A percentile compares a stretch with the other conserved stretches of the same genome.
Conservation (phyloP, 805 yeast species). For the Yueomyces sinensis region DNA sequence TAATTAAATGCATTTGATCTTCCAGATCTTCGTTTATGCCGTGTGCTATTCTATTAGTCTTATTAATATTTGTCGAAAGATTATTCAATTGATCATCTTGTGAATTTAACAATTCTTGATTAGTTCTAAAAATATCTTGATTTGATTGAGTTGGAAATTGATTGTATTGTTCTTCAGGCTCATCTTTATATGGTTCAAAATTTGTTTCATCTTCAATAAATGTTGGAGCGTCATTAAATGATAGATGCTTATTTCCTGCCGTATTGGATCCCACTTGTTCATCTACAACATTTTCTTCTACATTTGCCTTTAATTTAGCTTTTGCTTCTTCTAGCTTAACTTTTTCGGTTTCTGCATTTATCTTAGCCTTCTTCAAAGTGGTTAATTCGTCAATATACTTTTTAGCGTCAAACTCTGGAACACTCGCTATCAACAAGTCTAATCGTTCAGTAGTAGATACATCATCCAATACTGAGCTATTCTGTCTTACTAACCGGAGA, state of each 20-base stretch:
- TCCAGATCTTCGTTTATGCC: constrained; percentile 36
- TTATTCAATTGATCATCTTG: constrained; percentile 33
- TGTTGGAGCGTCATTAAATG: constrained; percentile 9
- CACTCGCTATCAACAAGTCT: background rate
- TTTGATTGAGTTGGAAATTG: constrained; percentile 11
- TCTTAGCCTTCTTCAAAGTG: no score
- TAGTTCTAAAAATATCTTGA: constrained; percentile 26
- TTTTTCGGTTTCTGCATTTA: no score
- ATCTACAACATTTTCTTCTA: no score
- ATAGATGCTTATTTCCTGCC: no score
- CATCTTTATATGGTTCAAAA: constrained; percentile 17
- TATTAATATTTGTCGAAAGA: constrained; percentile 30
- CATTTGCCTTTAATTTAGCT: no score
- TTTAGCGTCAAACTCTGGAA: background rate
- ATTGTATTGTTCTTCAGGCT: background rate
- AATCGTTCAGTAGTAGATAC: background rate
- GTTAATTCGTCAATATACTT: no score
- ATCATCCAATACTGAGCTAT: background rate
- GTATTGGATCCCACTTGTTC: no score
- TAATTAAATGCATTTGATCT: constrained; percentile 32
- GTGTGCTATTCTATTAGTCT: constrained; percentile 33
- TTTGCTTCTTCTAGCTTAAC: no score
- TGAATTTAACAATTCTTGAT: constrained; percentile 33
- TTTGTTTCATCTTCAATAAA: no score
- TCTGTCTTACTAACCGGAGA: no score